Evolutionary conservation across 2,329 filamentous ascomycete genomes (phyloP), one percentile per base, ranked within the genome.

Genomic region (Claviceps sp.): DNA sequence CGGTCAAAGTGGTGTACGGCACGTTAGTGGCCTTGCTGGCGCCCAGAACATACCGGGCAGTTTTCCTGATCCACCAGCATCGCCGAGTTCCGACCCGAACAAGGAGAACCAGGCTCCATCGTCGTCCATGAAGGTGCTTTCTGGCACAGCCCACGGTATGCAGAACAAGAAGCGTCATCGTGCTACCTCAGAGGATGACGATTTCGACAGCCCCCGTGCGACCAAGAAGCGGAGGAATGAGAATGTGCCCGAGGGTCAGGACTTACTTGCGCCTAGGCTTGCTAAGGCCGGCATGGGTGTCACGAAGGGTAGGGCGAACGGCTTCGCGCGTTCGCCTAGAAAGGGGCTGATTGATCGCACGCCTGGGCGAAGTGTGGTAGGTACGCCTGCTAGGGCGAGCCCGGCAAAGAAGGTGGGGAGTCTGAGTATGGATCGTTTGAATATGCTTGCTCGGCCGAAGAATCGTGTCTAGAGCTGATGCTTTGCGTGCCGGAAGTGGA

Each of bases 141-240:
- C 64, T n/a, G 72, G 72, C 40, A 72, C 80, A 39, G 72, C 78
- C 3, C 81, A 84, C 57, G 81, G 81, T 17, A 77, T 85, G 66
- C 65, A 71, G 7, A 83, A 79, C 68, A 84, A 85, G 71, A 85
- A 83, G 67, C 77, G 81, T 26, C 73, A 76, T 58, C 73, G 80
- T n/a, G 73, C 74, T 16, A 74, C 67, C 50, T 74, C 72, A 47
- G 78, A 80, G 43, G 77, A 78, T 51, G 78, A 81, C 50, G 74
- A 78, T 37, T 70, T 75, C 54, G 72, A 68, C 2, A 65, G 62
- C 2, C 68, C 74, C 53, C 74, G 77, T 14, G 75, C 74, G 1
- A 68, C 72, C 26, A 84, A 84, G 73, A 83, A 82, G 68, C 72
- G 72, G 40, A 79, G 75, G 66, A 69, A 72, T 43, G 68, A 72